These are phyloP conservation scores for Penicillium paradoxum DNA, from an alignment of 495 filamentous ascomycete genomes.

Conservation along the genomic window DNA sequence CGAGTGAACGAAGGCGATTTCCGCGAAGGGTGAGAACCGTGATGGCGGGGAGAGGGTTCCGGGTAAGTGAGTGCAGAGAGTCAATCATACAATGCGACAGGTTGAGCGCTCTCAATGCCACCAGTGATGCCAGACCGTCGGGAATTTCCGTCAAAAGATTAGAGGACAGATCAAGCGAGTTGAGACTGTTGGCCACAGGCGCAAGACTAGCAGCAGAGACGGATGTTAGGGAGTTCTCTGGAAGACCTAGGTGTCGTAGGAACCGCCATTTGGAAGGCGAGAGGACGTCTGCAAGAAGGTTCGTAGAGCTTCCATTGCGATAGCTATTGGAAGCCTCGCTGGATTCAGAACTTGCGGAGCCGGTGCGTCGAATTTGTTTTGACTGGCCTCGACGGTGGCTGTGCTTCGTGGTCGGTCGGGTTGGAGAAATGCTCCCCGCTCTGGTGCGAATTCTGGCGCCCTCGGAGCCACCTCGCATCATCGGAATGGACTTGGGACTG, in stretches of 20 bases:
- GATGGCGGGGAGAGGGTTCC: constrained; percentile 87
- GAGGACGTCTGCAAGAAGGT: constrained; percentile 59
- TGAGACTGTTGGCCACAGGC: constrained; percentile 78
- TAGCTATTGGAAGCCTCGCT: constrained; percentile 65
- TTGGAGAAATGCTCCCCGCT: constrained; percentile 70
- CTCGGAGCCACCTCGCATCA: constrained; percentile 49
- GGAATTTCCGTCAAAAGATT: constrained; percentile 91
- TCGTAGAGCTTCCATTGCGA: constrained; percentile 68
- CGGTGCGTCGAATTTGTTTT: constrained; percentile 62
- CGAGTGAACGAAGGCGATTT: constrained; percentile 83
- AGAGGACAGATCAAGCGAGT: constrained; percentile 84
- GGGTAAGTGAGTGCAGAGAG: constrained; percentile 79
- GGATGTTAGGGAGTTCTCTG: constrained; percentile 83
- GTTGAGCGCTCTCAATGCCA: constrained; percentile 80
- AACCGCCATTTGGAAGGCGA: constrained; percentile 91
- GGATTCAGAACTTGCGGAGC: constrained; percentile 88
- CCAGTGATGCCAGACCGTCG: constrained; percentile 76
- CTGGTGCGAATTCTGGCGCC: constrained; percentile 49
- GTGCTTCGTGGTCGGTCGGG: constrained; percentile 65
- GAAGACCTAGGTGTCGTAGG: constrained; percentile 80
- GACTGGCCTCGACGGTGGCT: constrained; percentile 50
- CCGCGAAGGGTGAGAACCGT: constrained; percentile 85
- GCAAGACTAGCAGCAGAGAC: constrained; percentile 67
- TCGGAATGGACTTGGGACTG: constrained; percentile 41
- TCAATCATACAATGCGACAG: constrained; percentile 97